Conservation (phyloP, 495 filamentous ascomycete genomes). For the Rostrohypoxylon terebratum region DNA sequence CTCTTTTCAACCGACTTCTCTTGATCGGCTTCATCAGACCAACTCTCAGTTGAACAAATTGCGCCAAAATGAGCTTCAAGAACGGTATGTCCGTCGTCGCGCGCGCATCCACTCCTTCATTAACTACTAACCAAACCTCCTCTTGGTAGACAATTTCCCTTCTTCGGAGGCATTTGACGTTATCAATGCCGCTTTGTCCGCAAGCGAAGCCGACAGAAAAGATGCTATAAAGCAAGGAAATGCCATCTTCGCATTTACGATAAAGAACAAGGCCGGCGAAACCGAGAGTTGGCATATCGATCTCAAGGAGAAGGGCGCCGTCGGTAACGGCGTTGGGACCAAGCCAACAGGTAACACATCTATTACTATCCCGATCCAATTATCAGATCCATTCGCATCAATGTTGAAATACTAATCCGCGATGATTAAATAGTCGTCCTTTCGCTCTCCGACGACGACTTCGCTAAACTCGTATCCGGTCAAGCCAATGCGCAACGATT, state of each 20-base stretch:
- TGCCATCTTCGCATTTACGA: slow-evolving; percentile 88
- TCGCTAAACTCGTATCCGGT: slow-evolving; percentile 81
- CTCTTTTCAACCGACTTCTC: background rate
- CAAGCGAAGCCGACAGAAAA: slow-evolving; percentile 79
- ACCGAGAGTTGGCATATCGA: slow-evolving; percentile 93
- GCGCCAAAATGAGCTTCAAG: slow-evolving; percentile 80
- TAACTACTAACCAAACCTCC: slow-evolving; percentile 13
- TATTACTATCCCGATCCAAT: background rate
- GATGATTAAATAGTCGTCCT: slow-evolving; percentile 74
- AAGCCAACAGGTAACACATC: slow-evolving; percentile 79
- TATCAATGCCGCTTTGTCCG: slow-evolving; percentile 79
- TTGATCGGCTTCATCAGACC: slow-evolving; percentile 4
- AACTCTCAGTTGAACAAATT: slow-evolving; percentile 25
- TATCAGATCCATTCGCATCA: slow-evolving; percentile 4
- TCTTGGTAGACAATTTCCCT: slow-evolving; percentile 79
- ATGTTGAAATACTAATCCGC: slow-evolving; percentile 16
- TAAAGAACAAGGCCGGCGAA: slow-evolving; percentile 87
- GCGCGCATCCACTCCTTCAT: slow-evolving; percentile 1
- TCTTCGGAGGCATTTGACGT: slow-evolving; percentile 90
- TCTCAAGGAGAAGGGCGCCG: slow-evolving; percentile 87
- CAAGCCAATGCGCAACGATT: slow-evolving; percentile 94
- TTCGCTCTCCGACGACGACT: slow-evolving; percentile 85
- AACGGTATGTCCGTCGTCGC: slow-evolving; percentile 66
- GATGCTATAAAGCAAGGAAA: slow-evolving; percentile 88
- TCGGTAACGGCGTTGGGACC: slow-evolving; percentile 78